Evolutionary conservation across 1,284 basidiomycete genomes (phyloP), one percentile per base, ranked within the genome.

Genomic region (Cerioporus squamosus): DNA sequence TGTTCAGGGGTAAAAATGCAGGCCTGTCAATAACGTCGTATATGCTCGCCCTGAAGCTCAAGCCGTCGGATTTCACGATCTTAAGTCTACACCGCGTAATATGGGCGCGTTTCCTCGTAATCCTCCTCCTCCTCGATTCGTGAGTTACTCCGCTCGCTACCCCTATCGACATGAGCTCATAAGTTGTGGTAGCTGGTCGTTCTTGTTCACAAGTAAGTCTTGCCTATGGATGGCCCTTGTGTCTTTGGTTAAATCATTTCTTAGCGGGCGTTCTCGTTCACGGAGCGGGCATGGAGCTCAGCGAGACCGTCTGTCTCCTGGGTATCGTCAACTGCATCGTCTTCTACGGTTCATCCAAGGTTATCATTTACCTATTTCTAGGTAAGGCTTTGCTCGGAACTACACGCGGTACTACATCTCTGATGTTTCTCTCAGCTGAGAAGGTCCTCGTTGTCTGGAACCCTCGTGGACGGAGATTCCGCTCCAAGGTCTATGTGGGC

Each of bases 291-390:
- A 68, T 78, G 40, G 70, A 72, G n/a, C 56, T 67, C 22, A 71
- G 65, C 52, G 10, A 33, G 2, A 63, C 57, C 3, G 67, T 72
- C 0, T 81, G 79, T 62, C 59, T 68, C 7, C 57, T 75, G 5
- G 78, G 73, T 1, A 76, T 80, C 52, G 70, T 68, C 42, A 61
- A 66, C 43, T 77, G 76, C 65, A 75, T 78, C 46, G 55, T 67
- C n/a, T 71, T 79, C 50, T 81, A 80, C 60, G 72, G 70, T 1
- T 59, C 64, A 5, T 72, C 74, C 8, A 76, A 76, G 54, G 31
- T 77, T 12, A 64, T 78, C 52, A 76, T 79, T n/a, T 80, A 78
- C 57, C 65, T 71, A 12, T 77, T 77, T 58, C 71, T 77, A 3
- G 65, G 74, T 74, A 49, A 5, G 55, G 45, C 23, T 24, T 24